A percentile compares a stretch with the other conserved stretches of the same genome.
These are phyloP conservation scores for Dactylorhiza incarnata DNA, from an alignment of 106 monocot species.

Conservation along the genomic window DNA sequence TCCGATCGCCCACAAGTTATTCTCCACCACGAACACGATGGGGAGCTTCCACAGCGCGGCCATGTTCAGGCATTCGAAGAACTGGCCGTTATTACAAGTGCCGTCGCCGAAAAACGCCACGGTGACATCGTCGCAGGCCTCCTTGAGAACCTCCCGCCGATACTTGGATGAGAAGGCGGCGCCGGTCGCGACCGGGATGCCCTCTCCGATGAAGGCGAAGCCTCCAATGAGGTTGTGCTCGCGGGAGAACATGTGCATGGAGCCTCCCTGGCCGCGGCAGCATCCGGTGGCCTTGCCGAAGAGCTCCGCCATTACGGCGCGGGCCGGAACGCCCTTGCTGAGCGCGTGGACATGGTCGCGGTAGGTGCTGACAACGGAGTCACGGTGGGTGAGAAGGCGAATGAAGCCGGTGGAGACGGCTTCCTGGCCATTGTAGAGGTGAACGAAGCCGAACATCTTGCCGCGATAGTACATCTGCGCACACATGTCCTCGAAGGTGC, in stretches of 20 bases:
- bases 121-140: conserved; percentile 30
- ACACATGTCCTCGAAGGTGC: conserved; percentile 94
- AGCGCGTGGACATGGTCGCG: conserved; percentile 95
- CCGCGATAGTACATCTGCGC: conserved; percentile 98
- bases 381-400: conserved; percentile 43
- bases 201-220: conserved; percentile 96
- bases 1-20: conserved; percentile 91
- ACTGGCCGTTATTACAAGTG: conserved; percentile 95
- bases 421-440: conserved; percentile 97
- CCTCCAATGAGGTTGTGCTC: conserved; percentile 78
- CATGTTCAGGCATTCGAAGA: conserved; percentile 99
- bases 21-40: conserved; percentile 99
- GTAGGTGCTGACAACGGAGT: conserved; percentile 85
- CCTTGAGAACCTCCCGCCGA: conserved; percentile 71
- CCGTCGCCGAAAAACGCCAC: conserved; percentile 97
- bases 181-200: conserved; percentile 92
- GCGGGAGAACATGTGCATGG: conserved; percentile 98
- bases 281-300: conserved; percentile 98
- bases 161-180: conserved; percentile 85
- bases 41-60: conserved; percentile 97
- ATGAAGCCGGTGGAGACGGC: conserved; percentile 97
- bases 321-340: conserved; percentile 84
- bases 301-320: conserved; percentile 90
- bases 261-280: conserved; percentile 97
- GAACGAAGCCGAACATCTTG: conserved; percentile 99